phyloP scores from a whole-genome alignment of 176 grass and related monocot species.

The Saccharum spontaneum region DNA sequence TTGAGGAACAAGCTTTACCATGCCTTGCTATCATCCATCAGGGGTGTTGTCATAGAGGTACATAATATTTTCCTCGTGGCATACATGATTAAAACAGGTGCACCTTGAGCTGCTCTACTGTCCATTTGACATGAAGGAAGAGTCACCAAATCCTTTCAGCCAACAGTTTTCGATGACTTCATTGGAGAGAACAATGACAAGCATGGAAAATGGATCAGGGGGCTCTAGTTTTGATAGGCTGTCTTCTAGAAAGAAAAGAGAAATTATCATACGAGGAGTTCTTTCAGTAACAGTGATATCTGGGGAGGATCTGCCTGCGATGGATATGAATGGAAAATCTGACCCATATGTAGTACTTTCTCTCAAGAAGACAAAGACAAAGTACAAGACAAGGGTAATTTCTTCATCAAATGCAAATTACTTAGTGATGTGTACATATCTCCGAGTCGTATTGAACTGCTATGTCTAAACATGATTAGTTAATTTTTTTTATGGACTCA shows the following conservation, averaged over 20 bases:
- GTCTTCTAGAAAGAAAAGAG: constrained; percentile 70
- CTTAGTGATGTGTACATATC: neutral
- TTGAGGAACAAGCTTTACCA: neutral
- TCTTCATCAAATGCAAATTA: constrained; percentile 21
- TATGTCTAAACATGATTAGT: neutral
- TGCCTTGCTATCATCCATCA: neutral
- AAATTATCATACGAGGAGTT: constrained; percentile 87
- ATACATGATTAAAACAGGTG: constrained; percentile 53
- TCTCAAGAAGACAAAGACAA: constrained; percentile 94
- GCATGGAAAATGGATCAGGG: constrained; percentile 61
- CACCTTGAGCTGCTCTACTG: constrained; percentile 90
- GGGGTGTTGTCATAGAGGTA: neutral
- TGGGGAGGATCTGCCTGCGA: constrained; percentile 78
- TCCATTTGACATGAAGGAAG: constrained; percentile 68
- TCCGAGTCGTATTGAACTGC: constrained; percentile 21
- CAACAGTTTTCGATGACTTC: constrained; percentile 87
- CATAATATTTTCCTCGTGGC: constrained; percentile 3
- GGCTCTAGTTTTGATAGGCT: constrained; percentile 39
- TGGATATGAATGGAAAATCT: constrained; percentile 90
- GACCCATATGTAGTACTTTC: constrained; percentile 85
- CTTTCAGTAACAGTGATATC: constrained; percentile 82
- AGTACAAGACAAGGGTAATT: constrained; percentile 93
- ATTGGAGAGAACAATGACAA: constrained; percentile 73
- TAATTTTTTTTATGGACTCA: neutral
- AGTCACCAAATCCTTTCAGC: constrained; percentile 75